These are phyloP conservation scores for Lachnellula subtilissima DNA, from an alignment of 2,329 filamentous ascomycete species.

Conservation along the genomic window DNA sequence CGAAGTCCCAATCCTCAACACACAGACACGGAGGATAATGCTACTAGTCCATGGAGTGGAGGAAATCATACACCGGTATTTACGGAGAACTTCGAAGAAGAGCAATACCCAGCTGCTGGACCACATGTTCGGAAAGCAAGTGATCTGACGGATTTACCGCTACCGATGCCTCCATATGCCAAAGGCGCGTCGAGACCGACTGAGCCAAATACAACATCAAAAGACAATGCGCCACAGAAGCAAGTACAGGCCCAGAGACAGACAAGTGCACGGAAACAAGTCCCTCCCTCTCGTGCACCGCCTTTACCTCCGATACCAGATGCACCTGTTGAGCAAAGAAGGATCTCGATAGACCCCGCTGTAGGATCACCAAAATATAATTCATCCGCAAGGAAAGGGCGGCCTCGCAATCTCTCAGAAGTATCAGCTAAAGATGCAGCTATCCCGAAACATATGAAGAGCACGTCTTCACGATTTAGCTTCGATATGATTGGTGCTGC, in stretches of 20 bases:
- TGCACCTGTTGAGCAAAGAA: conserved; percentile 12
- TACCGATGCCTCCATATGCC: conserved; percentile 28
- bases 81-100: conserved; percentile 50
- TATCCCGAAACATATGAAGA: conserved; percentile 64
- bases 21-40: conserved; percentile 19
- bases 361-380: conserved; percentile 22
- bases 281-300: conserved; percentile 7
- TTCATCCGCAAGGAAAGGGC: conserved; percentile 22
- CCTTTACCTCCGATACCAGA: conserved; percentile 24
- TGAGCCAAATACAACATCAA: conserved; percentile 14
- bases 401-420: conserved; percentile 49
- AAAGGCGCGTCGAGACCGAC: conserved; percentile 20
- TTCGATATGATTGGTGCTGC: conserved; percentile 74
- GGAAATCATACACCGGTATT: conserved; percentile 50
- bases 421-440: conserved; percentile 41
- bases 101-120: conserved; percentile 34
- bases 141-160: conserved; percentile 30
- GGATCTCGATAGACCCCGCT: conserved; percentile 24
- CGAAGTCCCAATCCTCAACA: conserved; percentile 18
- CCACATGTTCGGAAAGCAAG: conserved; percentile 32
- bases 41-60: conserved; percentile 24
- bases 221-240: conserved; percentile 18
- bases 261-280: conserved; percentile 17
- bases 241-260: conserved; percentile 11
- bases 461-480: conserved; percentile 74